Evolutionary conservation across 371 early-diverging fungal species (phyloP), one percentile per base, ranked within the genome.

Genomic region (Mortierella sp.): DNA sequence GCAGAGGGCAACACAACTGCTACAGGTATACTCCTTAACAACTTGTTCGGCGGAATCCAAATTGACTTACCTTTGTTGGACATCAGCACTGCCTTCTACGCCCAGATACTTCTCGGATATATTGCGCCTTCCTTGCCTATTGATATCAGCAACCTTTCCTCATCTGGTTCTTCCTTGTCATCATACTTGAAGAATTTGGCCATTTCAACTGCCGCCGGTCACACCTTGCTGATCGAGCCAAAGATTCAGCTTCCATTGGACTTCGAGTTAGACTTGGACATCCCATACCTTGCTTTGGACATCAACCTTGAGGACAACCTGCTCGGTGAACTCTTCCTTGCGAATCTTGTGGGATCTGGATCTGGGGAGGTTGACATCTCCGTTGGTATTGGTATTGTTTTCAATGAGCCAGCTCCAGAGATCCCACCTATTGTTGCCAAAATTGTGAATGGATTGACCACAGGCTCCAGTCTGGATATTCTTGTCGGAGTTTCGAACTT

Each of bases 211-310:
- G 61, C 81, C 13, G 68, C 81, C 4, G 81, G 81, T 4, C 81
- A 80, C 59, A 80, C 81, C 38, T 65, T 80, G 41, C 63, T 80
- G 81, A 65, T 80, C 32, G 58, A 68, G 28, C 81, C 81, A 28
- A 59, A 58, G 69, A 75, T 80, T 50, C 70, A 74, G 63, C 22
- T 80, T 2, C 76, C 81, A 24, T 36, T 80, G 24, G 72, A 72
- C 32, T 80, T 80, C 47, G 69, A 64, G 11, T 50, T 80, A 9
- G 81, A 80, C 52, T 33, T 80, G 50, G 75, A 71, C 57, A 74
- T 80, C 48, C 81, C 76, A 7, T 80, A 80, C 72, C 62, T 80
- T 41, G 68, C 75, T n/a, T 24, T 80, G 41, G 76, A 80, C 69
- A 74, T 80, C 71, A 80, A 75, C 58, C 66, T 80, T 38, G 69